Conservation (phyloP, 2,329 filamentous ascomycete species). For the Colletotrichum navitas region DNA sequence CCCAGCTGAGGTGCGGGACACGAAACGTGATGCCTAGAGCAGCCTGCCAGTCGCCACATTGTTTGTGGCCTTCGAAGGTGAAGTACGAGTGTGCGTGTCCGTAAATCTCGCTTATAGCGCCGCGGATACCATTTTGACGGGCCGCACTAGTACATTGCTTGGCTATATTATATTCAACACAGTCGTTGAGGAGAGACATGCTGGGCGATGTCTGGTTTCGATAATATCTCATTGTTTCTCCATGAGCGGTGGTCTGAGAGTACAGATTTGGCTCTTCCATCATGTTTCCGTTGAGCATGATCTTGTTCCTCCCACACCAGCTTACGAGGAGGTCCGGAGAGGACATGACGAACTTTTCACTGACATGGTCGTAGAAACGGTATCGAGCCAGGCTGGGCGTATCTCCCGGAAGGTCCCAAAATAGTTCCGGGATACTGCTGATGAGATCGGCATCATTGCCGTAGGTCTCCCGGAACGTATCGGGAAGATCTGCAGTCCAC, state of each 20-base stretch:
- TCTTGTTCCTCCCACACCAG: constrained; percentile 48
- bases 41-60: constrained; percentile 51
- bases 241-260: constrained; percentile 49
- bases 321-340: constrained; percentile 48
- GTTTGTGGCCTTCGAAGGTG: constrained; percentile 51
- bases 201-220: constrained; percentile 49
- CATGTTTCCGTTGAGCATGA: constrained; percentile 49
- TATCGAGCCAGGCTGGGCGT: constrained; percentile 47
- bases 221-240: constrained; percentile 52
- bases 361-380: constrained; percentile 50
- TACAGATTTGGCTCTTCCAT: constrained; percentile 51
- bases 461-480: constrained; percentile 46
- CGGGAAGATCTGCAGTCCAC: constrained; percentile 48
- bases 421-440: constrained; percentile 46
- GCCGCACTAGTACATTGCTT: constrained; percentile 50
- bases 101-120: constrained; percentile 49
- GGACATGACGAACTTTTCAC: constrained; percentile 49
- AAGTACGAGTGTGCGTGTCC: constrained; percentile 51
- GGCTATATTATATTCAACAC: constrained; percentile 50
- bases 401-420: constrained; percentile 49
- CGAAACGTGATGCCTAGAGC: constrained; percentile 51
- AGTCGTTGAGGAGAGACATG: constrained; percentile 49
- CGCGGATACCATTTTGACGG: constrained; percentile 48
- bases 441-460: constrained; percentile 44
- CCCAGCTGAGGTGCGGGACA: constrained; percentile 50